These are phyloP conservation scores for Podospora comata DNA, from an alignment of 495 filamentous ascomycete genomes.

Conservation along the genomic window DNA sequence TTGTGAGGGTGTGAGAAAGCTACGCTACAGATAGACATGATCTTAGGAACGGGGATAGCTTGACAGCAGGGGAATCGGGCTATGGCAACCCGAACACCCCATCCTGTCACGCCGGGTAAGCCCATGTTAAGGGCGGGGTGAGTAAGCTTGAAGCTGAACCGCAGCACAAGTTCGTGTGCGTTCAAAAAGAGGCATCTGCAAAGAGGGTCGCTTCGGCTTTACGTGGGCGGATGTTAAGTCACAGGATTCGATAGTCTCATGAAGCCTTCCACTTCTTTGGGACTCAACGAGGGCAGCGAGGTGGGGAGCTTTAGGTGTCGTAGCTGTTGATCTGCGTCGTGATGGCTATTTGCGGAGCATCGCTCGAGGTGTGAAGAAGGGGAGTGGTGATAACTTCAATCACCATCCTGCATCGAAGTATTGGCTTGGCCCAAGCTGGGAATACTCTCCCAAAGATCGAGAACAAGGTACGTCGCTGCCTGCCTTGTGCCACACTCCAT, in stretches of 20 bases:
- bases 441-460: background rate
- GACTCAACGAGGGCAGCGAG: background rate
- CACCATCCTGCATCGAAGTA: conserved; percentile 11
- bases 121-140: background rate
- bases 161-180: background rate
- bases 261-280: background rate
- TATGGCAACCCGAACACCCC: background rate
- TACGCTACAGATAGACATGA: background rate
- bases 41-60: background rate
- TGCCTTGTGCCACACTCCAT: background rate
- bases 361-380: background rate
- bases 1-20: conserved; percentile 9
- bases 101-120: background rate
- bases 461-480: background rate
- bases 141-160: background rate
- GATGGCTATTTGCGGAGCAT: background rate
- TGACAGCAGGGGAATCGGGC: background rate
- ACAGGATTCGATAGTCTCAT: conserved; percentile 14
- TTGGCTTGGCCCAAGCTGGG: conserved; percentile 18
- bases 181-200: background rate
- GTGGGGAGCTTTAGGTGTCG: background rate
- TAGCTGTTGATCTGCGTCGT: background rate
- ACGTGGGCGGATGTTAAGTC: background rate
- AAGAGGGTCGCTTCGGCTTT: background rate
- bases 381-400: background rate